Conservation (phyloP, 148 eudicot species). For the Suaeda aralocaspica region DNA sequence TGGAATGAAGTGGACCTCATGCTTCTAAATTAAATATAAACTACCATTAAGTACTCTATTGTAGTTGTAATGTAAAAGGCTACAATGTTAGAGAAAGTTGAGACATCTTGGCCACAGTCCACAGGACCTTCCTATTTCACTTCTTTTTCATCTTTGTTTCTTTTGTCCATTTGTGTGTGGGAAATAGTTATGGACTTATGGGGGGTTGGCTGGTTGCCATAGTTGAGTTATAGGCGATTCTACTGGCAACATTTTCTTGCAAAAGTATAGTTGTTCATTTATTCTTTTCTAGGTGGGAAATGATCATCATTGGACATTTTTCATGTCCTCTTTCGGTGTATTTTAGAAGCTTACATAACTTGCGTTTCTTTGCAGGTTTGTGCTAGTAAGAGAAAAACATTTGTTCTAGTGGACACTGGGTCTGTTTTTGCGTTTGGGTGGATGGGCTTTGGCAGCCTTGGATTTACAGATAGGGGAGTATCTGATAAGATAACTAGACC, state of each 20-base stretch:
- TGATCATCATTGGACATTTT: neutral
- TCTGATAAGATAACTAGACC: slow-evolving; percentile 69
- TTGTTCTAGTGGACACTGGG: slow-evolving; percentile 75
- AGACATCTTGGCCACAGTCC: neutral
- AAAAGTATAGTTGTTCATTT: neutral
- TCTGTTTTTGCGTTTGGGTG: slow-evolving; percentile 80
- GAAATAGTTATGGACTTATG: neutral
- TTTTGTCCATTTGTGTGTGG: neutral
- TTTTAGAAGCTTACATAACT: slow-evolving; percentile 6
- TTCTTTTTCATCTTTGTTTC: neutral
- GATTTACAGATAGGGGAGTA: slow-evolving; percentile 68
- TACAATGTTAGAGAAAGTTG: neutral
- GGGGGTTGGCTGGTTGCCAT: neutral
- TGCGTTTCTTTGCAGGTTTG: slow-evolving; percentile 56
- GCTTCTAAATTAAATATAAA: neutral
- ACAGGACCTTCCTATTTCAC: neutral
- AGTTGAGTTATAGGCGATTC: neutral
- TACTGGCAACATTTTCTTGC: neutral
- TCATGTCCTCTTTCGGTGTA: neutral
- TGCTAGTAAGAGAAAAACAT: slow-evolving; percentile 91
- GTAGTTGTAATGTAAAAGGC: neutral
- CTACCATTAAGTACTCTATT: neutral
- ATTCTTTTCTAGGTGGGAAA: neutral
- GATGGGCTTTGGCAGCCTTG: slow-evolving; percentile 96
- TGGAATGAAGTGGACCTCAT: neutral